Percentiles rank a stretch among this genome's conserved stretches.
These are phyloP conservation scores for Trichoderma parareesei DNA, from an alignment of 495 filamentous ascomycete genomes.

Conservation along the genomic window DNA sequence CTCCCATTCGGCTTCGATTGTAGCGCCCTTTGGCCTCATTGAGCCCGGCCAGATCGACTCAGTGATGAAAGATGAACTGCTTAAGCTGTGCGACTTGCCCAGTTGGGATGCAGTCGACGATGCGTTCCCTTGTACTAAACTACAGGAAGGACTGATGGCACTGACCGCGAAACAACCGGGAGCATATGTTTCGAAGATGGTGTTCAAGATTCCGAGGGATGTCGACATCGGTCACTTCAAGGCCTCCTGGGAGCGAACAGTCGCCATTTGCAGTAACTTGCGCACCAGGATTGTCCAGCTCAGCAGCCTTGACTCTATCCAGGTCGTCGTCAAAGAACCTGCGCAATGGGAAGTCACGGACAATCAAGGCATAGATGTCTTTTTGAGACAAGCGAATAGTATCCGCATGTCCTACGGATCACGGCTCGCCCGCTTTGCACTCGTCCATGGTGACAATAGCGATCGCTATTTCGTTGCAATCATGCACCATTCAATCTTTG, in stretches of 20 bases:
- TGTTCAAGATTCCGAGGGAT: neutral
- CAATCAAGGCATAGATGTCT: neutral
- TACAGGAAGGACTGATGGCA: slow-evolving; percentile 40
- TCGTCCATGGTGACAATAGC: slow-evolving; percentile 4
- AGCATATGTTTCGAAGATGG: neutral
- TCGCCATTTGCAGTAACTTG: neutral
- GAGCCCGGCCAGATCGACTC: neutral
- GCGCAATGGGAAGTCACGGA: neutral
- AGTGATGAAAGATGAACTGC: neutral
- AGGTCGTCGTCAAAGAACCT: neutral
- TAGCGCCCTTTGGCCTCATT: neutral
- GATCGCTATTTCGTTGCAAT: slow-evolving; percentile 2
- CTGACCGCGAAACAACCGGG: neutral
- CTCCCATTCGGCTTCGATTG: neutral
- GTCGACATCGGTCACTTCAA: neutral
- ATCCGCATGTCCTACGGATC: slow-evolving; percentile 2
- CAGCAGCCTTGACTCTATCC: slow-evolving; percentile 3
- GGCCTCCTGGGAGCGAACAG: slow-evolving; percentile 10
- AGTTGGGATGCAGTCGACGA: slow-evolving; percentile 34
- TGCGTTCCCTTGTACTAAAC: slow-evolving; percentile 49
- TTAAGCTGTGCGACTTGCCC: neutral
- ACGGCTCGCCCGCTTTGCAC: neutral
- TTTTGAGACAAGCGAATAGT: neutral
- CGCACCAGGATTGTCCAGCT: slow-evolving; percentile 6
- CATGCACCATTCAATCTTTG: slow-evolving; percentile 13